Conservation (phyloP, 106 monocot genomes). For the Gastrodia elata region DNA sequence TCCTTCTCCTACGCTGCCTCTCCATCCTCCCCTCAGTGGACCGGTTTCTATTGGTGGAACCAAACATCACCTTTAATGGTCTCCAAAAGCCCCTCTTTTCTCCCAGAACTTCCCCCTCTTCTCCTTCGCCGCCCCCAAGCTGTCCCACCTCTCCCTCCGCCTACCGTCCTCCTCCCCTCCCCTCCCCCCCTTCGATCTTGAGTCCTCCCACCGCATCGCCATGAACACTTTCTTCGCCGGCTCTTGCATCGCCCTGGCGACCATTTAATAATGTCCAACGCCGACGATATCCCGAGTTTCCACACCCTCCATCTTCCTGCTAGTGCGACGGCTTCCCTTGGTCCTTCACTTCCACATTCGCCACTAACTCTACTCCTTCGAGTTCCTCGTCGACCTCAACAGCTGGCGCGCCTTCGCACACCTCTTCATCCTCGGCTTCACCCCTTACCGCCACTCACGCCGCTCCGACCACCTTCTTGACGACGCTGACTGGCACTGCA, state of each 20-base stretch:
- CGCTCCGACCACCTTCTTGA: slow-evolving; percentile 53
- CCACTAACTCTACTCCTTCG: slow-evolving; percentile 87
- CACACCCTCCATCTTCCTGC: slow-evolving; percentile 47
- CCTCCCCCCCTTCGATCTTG: slow-evolving; percentile 41
- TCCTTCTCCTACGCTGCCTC: slow-evolving; percentile 62
- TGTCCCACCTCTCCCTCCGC: slow-evolving; percentile 28
- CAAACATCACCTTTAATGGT: slow-evolving; percentile 80
- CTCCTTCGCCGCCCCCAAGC: slow-evolving; percentile 31
- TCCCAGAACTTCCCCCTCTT: slow-evolving; percentile 7
- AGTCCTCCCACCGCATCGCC: slow-evolving; percentile 34
- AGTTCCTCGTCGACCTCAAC: slow-evolving; percentile 59
- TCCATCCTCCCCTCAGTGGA: slow-evolving; percentile 62
- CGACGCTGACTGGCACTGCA: slow-evolving; percentile 92
- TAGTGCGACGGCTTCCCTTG: slow-evolving; percentile 80
- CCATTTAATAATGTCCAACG: slow-evolving; percentile 70
- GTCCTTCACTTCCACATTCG: slow-evolving; percentile 70
- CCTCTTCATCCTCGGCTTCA: slow-evolving; percentile 16
- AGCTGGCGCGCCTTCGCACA: slow-evolving; percentile 78
- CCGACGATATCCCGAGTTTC: slow-evolving; percentile 80
- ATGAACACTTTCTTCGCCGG: slow-evolving; percentile 38
- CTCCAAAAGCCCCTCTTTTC: slow-evolving; percentile 54
- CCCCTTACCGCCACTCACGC: slow-evolving; percentile 61
- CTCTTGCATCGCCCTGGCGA: slow-evolving; percentile 55
- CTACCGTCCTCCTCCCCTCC: not conserved
- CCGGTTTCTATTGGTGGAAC: slow-evolving; percentile 67